A percentile compares a stretch with the other conserved stretches of the same genome.
phyloP scores from a whole-genome alignment of 768 basidiomycete genomes.

The Tricholoma hemisulphureum region DNA sequence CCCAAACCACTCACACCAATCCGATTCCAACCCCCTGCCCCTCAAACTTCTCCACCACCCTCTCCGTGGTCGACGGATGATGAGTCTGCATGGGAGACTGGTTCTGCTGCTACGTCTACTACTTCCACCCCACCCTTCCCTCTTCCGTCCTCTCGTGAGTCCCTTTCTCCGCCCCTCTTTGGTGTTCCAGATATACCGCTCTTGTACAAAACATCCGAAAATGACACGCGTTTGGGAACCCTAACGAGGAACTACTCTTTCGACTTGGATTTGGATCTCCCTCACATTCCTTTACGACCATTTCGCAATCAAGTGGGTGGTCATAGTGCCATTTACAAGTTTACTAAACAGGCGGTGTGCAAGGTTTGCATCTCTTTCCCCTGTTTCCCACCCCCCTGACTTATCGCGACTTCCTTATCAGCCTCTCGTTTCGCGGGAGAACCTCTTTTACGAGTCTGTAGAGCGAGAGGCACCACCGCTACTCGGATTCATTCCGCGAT shows the following conservation, averaged over 20 bases:
- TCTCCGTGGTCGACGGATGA: conserved; percentile 78
- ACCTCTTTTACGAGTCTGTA: conserved; percentile 96
- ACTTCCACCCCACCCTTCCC: conserved; percentile 49
- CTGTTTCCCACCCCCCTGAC: conserved; percentile 18
- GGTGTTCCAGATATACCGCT: neutral
- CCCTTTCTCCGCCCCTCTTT: conserved; percentile 3
- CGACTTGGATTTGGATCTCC: conserved; percentile 51
- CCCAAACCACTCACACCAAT: conserved; percentile 41
- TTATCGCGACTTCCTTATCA: conserved; percentile 32
- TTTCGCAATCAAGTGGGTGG: conserved; percentile 99
- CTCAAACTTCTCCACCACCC: conserved; percentile 33
- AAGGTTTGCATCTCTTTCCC: conserved; percentile 63
- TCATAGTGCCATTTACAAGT: conserved; percentile 96
- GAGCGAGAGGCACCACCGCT: conserved; percentile 92
- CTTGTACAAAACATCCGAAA: conserved; percentile 2
- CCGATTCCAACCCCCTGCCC: conserved; percentile 26
- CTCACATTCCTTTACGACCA: conserved; percentile 89
- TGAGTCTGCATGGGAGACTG: conserved; percentile 74
- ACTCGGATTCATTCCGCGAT: conserved; percentile 93
- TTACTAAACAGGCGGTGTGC: conserved; percentile 96
- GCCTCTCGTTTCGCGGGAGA: conserved; percentile 96
- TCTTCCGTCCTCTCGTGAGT: conserved; percentile 15
- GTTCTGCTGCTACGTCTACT: conserved; percentile 59
- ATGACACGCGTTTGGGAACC: neutral
- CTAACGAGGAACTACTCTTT: conserved; percentile 14